These are phyloP conservation scores for Aspergillus conjunctus DNA, from an alignment of 495 filamentous ascomycete genomes.

Conservation along the genomic window DNA sequence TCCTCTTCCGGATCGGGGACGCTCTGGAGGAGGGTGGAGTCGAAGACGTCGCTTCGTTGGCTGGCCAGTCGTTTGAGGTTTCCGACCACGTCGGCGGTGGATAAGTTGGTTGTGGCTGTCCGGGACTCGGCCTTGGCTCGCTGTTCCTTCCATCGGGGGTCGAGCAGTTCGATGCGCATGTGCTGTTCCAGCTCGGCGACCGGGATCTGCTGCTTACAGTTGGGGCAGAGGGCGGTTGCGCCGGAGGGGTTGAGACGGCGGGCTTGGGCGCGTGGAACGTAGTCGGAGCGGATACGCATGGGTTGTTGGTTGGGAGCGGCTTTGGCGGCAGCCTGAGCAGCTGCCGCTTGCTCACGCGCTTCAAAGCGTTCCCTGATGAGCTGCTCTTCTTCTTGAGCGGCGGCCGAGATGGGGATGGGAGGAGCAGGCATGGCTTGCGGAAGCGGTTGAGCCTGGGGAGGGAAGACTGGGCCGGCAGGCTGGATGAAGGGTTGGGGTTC, in stretches of 20 bases:
- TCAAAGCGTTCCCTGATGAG: conserved; percentile 68
- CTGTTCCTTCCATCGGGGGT: conserved; percentile 95
- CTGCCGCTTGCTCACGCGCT: conserved; percentile 70
- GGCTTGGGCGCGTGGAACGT: conserved; percentile 81
- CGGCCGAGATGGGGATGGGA: conserved; percentile 21
- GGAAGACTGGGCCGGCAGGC: conserved; percentile 35
- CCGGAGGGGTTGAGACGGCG: conserved; percentile 61
- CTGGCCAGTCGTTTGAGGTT: conserved; percentile 97
- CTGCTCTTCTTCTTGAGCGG: conserved; percentile 66
- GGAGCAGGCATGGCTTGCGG: conserved; percentile 36
- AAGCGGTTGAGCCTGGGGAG: conserved; percentile 39
- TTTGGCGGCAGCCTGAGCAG: conserved; percentile 76
- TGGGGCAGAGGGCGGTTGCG: conserved; percentile 81
- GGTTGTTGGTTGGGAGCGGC: conserved; percentile 61
- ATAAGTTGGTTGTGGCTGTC: conserved; percentile 83
- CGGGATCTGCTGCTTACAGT: conserved; percentile 88
- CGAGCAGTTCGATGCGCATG: conserved; percentile 94
- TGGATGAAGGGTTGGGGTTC: conserved; percentile 24
- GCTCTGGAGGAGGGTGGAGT: conserved; percentile 45
- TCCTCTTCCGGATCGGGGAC: conserved; percentile 63
- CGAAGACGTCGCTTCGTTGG: conserved; percentile 89
- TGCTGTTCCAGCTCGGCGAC: conserved; percentile 86
- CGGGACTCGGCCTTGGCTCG: conserved; percentile 83
- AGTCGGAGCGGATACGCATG: conserved; percentile 92
- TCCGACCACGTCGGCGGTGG: conserved; percentile 82